Evolutionary conservation across 257 asterid species (phyloP), one percentile per base, ranked within the genome.

Genomic region (Knoxia roxburghii): DNA sequence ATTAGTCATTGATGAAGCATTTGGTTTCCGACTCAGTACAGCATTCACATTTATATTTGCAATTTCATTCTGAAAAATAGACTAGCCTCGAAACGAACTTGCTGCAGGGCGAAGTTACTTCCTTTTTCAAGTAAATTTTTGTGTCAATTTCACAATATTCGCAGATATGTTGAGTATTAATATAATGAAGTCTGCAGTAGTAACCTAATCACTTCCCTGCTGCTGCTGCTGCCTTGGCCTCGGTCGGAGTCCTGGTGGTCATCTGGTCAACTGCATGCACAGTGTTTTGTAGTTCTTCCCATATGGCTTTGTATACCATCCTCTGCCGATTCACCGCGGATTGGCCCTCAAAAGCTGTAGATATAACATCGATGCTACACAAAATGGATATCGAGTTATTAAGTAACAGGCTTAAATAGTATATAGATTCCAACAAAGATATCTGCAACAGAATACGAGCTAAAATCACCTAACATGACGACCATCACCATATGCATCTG

Each of bases 181-280:
- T n/a, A n/a, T n/a, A n/a, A n/a, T n/a, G n/a, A n/a, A n/a, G n/a
- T n/a, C n/a, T n/a, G n/a, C n/a, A n/a, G n/a, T n/a, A n/a, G n/a
- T n/a, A n/a, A n/a, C n/a, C n/a, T n/a, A 37, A 37, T 75, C 73
- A 79, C 71, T 80, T 78, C 2, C 26, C 33, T 64, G 64, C 80
- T 3, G 71, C 76, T 68, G 86, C 95, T 83, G 90, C 97, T 3
- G 85, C 59, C n/a, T n/a, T n/a, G n/a, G n/a, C n/a, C n/a, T n/a
- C n/a, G n/a, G n/a, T n/a, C 0, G 98, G 99, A 49, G 99, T 94
- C 73, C 76, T 71, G 15, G 99, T 90, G 46, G 89, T 87, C 97
- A 94, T 94, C 76, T 88, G 92, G 76, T 94, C 99, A 30, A 94
- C 99, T 18, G 99, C 99, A 65, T 94, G 99, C 61, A 94, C 99